Evolutionary conservation across 352 stramenopile species (phyloP).

Genomic region (Globisporangium emineosum): DNA sequence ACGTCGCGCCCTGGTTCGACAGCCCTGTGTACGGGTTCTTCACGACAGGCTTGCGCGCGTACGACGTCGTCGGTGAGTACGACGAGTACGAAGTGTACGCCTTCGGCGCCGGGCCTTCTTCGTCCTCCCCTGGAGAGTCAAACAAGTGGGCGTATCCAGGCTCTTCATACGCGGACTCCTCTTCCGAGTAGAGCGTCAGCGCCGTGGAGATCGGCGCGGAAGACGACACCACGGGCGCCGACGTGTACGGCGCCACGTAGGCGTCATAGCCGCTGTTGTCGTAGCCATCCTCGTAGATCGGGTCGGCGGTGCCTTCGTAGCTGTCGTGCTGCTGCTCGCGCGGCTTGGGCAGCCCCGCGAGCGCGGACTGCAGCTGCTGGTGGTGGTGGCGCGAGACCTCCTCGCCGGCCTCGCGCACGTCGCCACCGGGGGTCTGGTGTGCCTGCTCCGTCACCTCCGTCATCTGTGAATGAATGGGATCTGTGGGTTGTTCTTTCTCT

Average conservation of each 20-base stretch:
- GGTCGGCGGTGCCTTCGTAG: conserved; percentile 14
- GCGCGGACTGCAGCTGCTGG: conserved; percentile 27
- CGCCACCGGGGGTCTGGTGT: conserved; percentile 9
- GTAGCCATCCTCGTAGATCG: conserved; percentile 12
- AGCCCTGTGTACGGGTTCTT: conserved; percentile 71
- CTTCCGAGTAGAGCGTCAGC: conserved; percentile 42
- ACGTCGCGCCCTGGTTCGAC: conserved; percentile 90
- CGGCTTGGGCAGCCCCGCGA: conserved; percentile 30
- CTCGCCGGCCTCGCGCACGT: conserved; percentile 27
- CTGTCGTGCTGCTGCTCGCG: conserved; percentile 11
- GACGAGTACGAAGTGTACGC: conserved; percentile 17
- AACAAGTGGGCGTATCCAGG: conserved; percentile 50
- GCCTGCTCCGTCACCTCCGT: conserved; percentile 20
- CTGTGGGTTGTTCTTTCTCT: conserved; percentile 8
- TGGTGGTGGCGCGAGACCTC: conserved; percentile 22
- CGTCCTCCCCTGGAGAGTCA: conserved; percentile 33
- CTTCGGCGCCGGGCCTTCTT: conserved; percentile 6
- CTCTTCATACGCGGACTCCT: conserved; percentile 14
- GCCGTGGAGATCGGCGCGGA: conserved; percentile 34
- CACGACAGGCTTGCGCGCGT: conserved; percentile 1
- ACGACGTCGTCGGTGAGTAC: conserved; percentile 6
- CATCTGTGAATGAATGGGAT: conserved; percentile 1
- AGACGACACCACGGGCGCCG: conserved; percentile 7
- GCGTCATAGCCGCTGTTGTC: conserved; percentile 17
- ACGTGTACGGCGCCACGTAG: conserved; percentile 16